phyloP scores from a whole-genome alignment of 1,139 yeast species.

The Protomyces pachydermus region DNA sequence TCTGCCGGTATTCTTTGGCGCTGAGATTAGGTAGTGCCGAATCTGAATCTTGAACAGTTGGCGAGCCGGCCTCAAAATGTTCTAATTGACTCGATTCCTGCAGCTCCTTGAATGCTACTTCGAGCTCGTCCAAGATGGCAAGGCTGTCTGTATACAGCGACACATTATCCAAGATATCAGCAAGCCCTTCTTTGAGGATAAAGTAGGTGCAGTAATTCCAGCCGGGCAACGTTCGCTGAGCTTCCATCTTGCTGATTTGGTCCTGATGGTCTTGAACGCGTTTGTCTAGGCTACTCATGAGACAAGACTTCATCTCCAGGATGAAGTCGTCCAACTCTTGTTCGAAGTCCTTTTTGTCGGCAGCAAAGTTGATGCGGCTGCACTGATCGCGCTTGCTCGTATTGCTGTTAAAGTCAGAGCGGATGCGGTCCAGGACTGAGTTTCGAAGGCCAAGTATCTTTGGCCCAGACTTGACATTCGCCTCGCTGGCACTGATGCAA shows the following conservation, averaged over 20 bases:
- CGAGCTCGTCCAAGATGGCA: conserved; percentile 45
- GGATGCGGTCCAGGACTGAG: conserved; percentile 60
- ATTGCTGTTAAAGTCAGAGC: conserved; percentile 54
- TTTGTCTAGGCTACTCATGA: conserved; percentile 54
- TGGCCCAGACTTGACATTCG: conserved; percentile 17
- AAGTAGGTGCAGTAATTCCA: conserved; percentile 47
- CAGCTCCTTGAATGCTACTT: conserved; percentile 35
- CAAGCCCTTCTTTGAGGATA: conserved; percentile 47
- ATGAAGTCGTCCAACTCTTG: conserved; percentile 38
- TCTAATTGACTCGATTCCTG: conserved; percentile 16
- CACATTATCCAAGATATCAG: conserved; percentile 49
- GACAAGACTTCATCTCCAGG: conserved; percentile 47
- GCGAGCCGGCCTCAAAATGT: not conserved
- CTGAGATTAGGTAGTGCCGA: conserved; percentile 9
- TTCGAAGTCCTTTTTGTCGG: conserved; percentile 41
- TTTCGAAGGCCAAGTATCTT: conserved; percentile 47
- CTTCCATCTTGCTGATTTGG: conserved; percentile 41
- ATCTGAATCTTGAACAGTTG: conserved; percentile 3
- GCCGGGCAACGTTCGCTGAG: conserved; percentile 40
- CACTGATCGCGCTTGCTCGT: conserved; percentile 39
- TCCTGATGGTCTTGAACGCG: conserved; percentile 46
- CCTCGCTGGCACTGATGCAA: conserved; percentile 28
- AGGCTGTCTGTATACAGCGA: conserved; percentile 57
- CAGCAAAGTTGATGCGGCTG: conserved; percentile 40
- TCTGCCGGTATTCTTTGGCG: conserved; percentile 35